A percentile compares a stretch with the other conserved stretches of the same genome.
Evolutionary conservation across 306 rosid species (phyloP).

Genomic region (Glycyrrhiza uralensis): DNA sequence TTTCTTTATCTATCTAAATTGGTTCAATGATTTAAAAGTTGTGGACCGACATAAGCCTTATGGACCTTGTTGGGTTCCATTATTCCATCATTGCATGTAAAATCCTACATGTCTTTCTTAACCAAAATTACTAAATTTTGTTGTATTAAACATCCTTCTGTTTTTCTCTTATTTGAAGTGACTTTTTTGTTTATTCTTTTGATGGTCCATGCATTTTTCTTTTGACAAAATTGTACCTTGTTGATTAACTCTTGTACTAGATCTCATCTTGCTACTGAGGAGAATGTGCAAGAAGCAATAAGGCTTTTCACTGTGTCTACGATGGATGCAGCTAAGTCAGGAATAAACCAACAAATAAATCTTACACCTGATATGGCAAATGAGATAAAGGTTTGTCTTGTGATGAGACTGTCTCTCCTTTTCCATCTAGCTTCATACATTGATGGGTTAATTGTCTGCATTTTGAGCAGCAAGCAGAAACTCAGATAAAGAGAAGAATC

Average conservation of each 20-base stretch:
- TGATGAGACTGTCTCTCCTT: background rate
- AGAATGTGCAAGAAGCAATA: conserved; percentile 81
- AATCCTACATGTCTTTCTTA: background rate
- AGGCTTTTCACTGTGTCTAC: conserved; percentile 88
- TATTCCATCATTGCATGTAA: background rate
- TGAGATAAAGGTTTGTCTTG: conserved; percentile 77
- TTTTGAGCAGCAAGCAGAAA: conserved; percentile 90
- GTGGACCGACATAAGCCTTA: background rate
- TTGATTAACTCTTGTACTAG: conserved; percentile 39
- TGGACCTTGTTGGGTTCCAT: background rate
- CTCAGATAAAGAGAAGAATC: conserved; percentile 93
- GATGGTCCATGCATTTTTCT: conserved; percentile 8
- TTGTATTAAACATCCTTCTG: background rate
- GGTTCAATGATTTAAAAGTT: background rate
- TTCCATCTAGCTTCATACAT: conserved; percentile 1
- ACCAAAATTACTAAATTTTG: background rate
- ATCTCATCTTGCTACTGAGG: conserved; percentile 77
- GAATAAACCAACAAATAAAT: conserved; percentile 83
- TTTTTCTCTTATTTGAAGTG: background rate
- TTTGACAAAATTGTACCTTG: background rate
- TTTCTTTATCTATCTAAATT: background rate
- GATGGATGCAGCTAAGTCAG: conserved; percentile 95
- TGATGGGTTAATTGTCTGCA: background rate
- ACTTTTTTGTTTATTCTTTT: conserved; percentile 7
- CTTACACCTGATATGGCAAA: conserved; percentile 82